These are phyloP conservation scores for Fusarium aywerte DNA, from an alignment of 2,329 filamentous ascomycete species.

Conservation along the genomic window DNA sequence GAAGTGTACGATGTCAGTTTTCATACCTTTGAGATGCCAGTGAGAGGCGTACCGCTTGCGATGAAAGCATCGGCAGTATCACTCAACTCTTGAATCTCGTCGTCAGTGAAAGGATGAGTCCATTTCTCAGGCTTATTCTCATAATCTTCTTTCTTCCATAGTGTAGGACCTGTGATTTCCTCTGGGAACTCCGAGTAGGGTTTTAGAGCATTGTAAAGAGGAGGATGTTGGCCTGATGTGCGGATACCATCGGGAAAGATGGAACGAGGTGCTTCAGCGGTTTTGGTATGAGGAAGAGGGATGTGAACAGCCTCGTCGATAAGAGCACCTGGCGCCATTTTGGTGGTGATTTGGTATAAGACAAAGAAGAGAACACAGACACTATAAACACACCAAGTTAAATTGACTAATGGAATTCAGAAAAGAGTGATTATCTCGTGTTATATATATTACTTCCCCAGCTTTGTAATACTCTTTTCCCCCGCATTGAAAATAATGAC, in stretches of 20 bases:
- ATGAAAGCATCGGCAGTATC: conserved; percentile 76
- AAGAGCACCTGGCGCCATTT: conserved; percentile 45
- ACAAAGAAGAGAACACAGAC: background rate
- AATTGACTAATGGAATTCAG: conserved; percentile 8
- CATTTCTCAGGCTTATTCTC: conserved; percentile 72
- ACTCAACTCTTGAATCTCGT: conserved; percentile 75
- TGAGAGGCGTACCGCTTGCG: conserved; percentile 71
- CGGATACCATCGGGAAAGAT: conserved; percentile 61
- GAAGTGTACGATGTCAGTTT: no score
- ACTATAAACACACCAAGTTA: background rate
- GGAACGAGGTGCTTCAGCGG: conserved; percentile 42
- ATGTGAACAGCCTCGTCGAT: conserved; percentile 33
- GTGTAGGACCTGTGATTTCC: conserved; percentile 75
- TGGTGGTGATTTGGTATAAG: background rate
- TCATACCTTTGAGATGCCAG: conserved; percentile 66
- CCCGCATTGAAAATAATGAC: conserved; percentile 41
- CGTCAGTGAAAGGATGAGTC: conserved; percentile 75
- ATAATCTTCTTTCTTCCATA: conserved; percentile 78
- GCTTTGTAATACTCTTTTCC: conserved; percentile 25
- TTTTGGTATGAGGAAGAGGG: conserved; percentile 40
- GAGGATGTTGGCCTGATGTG: conserved; percentile 76
- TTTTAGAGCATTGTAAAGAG: conserved; percentile 70
- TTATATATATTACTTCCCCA: conserved; percentile 26
- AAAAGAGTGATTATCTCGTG: background rate
- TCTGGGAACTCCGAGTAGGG: conserved; percentile 78